Evolutionary conservation across 495 filamentous ascomycete genomes (phyloP), one percentile per base, ranked within the genome.

Genomic region (Bombardia bombarda): DNA sequence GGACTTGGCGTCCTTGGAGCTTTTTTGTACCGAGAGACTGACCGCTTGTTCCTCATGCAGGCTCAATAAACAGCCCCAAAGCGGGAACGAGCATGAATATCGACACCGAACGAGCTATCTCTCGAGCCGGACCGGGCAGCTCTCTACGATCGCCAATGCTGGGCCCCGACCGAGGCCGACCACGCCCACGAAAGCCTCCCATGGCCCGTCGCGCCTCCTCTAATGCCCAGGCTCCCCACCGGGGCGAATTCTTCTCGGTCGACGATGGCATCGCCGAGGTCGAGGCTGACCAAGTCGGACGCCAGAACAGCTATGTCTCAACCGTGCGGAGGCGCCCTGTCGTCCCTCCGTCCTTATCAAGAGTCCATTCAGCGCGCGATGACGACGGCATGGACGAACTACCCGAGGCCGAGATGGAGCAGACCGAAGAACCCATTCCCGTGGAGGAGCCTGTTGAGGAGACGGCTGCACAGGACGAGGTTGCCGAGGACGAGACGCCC

Each of bases 241-340:
- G 83, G 48, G 84, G 88, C 12, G 86, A 87, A 57, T 79, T 87
- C 48, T 99, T 96, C 62, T 95, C 90, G 7, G 89, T 87, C 17
- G 92, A 99, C 53, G 92, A 99, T 61, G 88, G 86, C 59, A 74
- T 82, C 18, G 72, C 77, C 35, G 92, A 99, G 62, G 80, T 95
- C 20, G 85, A 92, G 56, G 70, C 63, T 22, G 80, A 80, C 47
- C 47, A 59, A 30, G 56, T 45, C 25, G 60, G 38, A 38, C 60
- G 69, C 21, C 61, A 64, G 19, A 52, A 66, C 24, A 66, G 63
- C 45, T 70, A 73, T 43, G 69, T 76, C 32, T 72, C 77, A 19
- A 86, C 88, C n/a, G 82, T 94, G 35, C 72, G 87, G 45, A 75
- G 89, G 46, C 80, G 86, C 38, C 63, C 71, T 4, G 77, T 70